A percentile compares a stretch with the other conserved stretches of the same genome.
phyloP scores from a whole-genome alignment of 2,329 filamentous ascomycete genomes.

The Dryadomyces quercivorus region DNA sequence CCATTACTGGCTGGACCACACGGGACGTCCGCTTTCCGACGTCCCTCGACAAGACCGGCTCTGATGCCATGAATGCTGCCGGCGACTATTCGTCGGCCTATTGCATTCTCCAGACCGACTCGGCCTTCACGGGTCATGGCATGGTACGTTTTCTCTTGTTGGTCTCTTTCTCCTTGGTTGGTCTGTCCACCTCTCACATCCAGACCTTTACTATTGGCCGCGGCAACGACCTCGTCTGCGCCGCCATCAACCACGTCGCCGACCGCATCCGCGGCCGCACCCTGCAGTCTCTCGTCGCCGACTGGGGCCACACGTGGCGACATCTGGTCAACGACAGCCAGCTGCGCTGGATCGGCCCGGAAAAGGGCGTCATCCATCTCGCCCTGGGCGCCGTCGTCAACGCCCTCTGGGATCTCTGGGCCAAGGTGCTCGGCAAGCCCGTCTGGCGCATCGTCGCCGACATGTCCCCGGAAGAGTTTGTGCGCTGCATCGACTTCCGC shows the following conservation, averaged over 20 bases:
- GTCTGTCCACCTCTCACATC: background rate
- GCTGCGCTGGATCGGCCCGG: constrained; percentile 85
- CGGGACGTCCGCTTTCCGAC: constrained; percentile 73
- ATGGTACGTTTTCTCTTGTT: constrained; percentile 40
- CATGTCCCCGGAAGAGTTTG: constrained; percentile 79
- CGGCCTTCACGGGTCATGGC: constrained; percentile 58
- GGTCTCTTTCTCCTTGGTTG: background rate
- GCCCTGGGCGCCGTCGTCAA: constrained; percentile 83
- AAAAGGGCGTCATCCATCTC: constrained; percentile 90
- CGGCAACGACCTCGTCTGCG: constrained; percentile 85
- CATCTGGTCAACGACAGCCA: constrained; percentile 86
- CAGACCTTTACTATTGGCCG: constrained; percentile 74
- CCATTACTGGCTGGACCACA: constrained; percentile 59
- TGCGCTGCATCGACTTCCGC: constrained; percentile 81
- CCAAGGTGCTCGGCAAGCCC: constrained; percentile 72
- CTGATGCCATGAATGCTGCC: constrained; percentile 92
- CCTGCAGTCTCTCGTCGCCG: constrained; percentile 60
- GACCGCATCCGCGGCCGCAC: constrained; percentile 64
- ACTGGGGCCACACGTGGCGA: constrained; percentile 85
- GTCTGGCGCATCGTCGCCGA: constrained; percentile 86
- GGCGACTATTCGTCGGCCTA: constrained; percentile 92
- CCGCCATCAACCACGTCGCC: constrained; percentile 67
- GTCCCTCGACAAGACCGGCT: constrained; percentile 93
- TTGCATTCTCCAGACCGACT: constrained; percentile 78
- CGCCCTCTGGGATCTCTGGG: constrained; percentile 93